Base-by-base conservation (phyloP, 352 stramenopile species). In the Elongisporangium anandrum region DNA sequence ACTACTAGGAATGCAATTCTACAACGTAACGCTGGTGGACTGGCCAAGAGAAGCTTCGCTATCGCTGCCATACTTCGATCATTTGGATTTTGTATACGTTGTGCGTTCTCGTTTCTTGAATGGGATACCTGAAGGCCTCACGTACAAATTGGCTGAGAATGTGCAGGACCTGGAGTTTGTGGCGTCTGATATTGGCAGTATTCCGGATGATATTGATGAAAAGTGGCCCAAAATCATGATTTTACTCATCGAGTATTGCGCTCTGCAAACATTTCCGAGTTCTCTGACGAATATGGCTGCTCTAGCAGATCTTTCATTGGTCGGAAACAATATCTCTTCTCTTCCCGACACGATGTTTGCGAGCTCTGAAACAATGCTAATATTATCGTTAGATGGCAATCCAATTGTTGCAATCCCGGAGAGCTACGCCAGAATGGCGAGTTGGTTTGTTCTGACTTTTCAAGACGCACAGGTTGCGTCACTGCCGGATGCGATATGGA, bases 161-260 rank as follows among this genome's bases (percentile, higher is more conserved):
- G 23, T 82, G 3, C 51, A 73, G 9, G 73, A 82, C 45, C 51
- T 82, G 7, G 68, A 79, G 60, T 66, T 78, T 50, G 61, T 63
- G 0, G 68, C 52, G 12, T 65, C 57, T 1, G 57, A 71, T 34
- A 52, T 83, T 24, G 69, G 50, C 0, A 34, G 21, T 0, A 22
- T 78, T 3, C 65, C 73, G 0, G 52, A 64, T 19, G 59, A 80
- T 26, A 38, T 80, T 13, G 57, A 65, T 56, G 24, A 60, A 10
- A 79, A 64, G 48, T 82, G 73, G 73, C 26, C 65, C 0, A 48
- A 49, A 3, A 63, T 78, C 7, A 12, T 64, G 5, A 66, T 83
- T 61, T 50, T 83, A 7, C 77, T 72, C 52, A 47, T 83, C 13
- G 73, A 83, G 47, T 69, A 78, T 50, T 77, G 70, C 26, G 39